Evolutionary conservation across 768 basidiomycete species (phyloP).

Genomic region (Termitomyces heimii): DNA sequence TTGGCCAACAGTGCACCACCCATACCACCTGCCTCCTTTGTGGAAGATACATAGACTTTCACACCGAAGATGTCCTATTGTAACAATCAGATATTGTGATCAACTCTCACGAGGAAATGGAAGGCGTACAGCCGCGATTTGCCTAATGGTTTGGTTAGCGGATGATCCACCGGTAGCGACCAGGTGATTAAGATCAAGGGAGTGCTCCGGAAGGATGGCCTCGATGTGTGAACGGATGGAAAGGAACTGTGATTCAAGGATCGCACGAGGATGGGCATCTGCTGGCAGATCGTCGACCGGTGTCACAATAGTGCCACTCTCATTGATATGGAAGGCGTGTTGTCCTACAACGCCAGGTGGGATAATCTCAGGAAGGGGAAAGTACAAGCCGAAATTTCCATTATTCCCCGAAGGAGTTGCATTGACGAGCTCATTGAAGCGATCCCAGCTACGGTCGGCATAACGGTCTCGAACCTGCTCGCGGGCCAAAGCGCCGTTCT

Average conservation of each 20-base stretch:
- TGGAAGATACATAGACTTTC: constrained; percentile 61
- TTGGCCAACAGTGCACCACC: constrained; percentile 70
- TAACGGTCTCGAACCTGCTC: constrained; percentile 69
- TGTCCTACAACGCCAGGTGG: constrained; percentile 73
- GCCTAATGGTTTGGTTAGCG: constrained; percentile 64
- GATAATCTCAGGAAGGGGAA: constrained; percentile 83
- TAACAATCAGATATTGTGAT: not conserved
- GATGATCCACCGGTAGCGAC: constrained; percentile 79
- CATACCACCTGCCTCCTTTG: constrained; percentile 66
- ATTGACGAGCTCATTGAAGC: constrained; percentile 64
- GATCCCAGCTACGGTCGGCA: constrained; percentile 54
- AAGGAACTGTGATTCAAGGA: constrained; percentile 81
- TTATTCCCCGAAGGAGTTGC: constrained; percentile 48
- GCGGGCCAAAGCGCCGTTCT: constrained; percentile 79
- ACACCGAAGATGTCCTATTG: constrained; percentile 65
- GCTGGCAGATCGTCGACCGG: constrained; percentile 33
- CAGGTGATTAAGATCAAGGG: constrained; percentile 54
- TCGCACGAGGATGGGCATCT: constrained; percentile 60
- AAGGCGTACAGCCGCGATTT: constrained; percentile 54
- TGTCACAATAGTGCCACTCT: constrained; percentile 17
- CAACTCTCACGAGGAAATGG: not conserved
- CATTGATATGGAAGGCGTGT: constrained; percentile 46
- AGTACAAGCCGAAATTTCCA: constrained; percentile 69
- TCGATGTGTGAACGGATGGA: constrained; percentile 70
- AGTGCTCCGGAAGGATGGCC: constrained; percentile 56